Evolutionary conservation across 495 filamentous ascomycete genomes (phyloP), one percentile per base, ranked within the genome.

Genomic region (Daldinia decipiens): DNA sequence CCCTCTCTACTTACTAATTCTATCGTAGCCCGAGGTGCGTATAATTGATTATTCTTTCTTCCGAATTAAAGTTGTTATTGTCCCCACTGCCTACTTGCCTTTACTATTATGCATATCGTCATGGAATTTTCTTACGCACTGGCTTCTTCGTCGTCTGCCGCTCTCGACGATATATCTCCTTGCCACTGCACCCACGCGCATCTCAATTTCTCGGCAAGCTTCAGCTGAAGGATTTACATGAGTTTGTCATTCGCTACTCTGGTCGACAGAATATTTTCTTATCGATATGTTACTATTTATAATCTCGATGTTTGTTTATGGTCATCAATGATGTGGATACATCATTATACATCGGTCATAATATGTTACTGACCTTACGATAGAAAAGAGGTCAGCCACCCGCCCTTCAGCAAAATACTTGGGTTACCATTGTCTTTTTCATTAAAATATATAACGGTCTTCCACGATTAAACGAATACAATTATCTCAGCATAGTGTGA

Each of bases 191-290:
- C 45, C 34, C 32, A 54, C 39, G 50, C 57, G 32, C 31, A 26
- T 62, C 27, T 62, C 50, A 61, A 32, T 47, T 19, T 38, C 47
- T 58, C 59, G 60, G 56, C 59, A 57, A 68, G 21, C 39, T 65
- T 68, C 65, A 73, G 70, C 70, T 73, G 70, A 73, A 73, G 61
- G 70, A 73, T 65, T 62, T 62, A 51, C 56, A 65, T 67, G 40
- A 68, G 62, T 69, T 69, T 55, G 57, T 61, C 56, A 69, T 73
- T 62, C 26, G 36, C 51, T 43, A 38, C 27, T 6, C 52, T 52
- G 15, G 47, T 51, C 4, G 31, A 34, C 24, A 21, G 36, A 50
- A 27, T 36, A 47, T 40, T 56, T 11, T 59, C 62, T 62, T 69
- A 66, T 68, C 65, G 60, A 69, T 65, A 67, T 43, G 62, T 65